Base-by-base conservation (phyloP, 2,329 filamentous ascomycete species). In the Clarireedia homoeocarpa region DNA sequence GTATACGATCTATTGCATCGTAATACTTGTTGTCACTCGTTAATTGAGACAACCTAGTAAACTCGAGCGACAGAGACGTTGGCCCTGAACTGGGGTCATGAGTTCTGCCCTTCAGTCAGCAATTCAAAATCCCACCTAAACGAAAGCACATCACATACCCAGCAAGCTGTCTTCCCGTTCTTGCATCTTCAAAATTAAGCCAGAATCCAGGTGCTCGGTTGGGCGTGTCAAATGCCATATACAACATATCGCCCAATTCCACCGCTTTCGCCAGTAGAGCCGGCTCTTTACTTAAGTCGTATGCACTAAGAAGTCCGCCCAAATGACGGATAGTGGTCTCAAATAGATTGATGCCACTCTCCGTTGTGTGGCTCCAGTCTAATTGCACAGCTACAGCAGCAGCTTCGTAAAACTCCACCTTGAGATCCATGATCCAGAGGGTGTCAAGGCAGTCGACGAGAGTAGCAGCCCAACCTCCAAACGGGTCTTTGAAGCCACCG, bases 391-490 rank as follows among this genome's bases (percentile, higher is more conserved):
- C 48, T 79, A 76, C 47, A 89, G 89, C 89, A 12, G 63, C 47
- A 3, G 63, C 62, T 20, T 58, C 53, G 53, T 88, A 81, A 66
- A 95, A 95, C 64, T 94, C 88, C 0, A 85, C 77, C 63, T 81
- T 81, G 70, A 95, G 66, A 30, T 81, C 88, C 80, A 92, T 90
- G 62, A 95, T 91, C 85, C 86, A 94, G 3, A 94, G 75, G 0
- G 88, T 90, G 66, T 94, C 89, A 49, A 91, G 73, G 1, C 82
- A 77, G 72, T 95, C 90, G 4, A 95, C 86, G 58, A 95, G 69
- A 0, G 90, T 92, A 9, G 89, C 90, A 10, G 87, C 88, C 90
- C 90, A 95, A 45, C 87, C 89, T 66, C 89, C 91, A 70, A 96
- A 96, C 0, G 89, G 88, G 67, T 96, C 86, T 27, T 82, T 81